Base-by-base conservation (phyloP, 2,329 filamentous ascomycete species). In the Pseudogymnoascus sp. region DNA sequence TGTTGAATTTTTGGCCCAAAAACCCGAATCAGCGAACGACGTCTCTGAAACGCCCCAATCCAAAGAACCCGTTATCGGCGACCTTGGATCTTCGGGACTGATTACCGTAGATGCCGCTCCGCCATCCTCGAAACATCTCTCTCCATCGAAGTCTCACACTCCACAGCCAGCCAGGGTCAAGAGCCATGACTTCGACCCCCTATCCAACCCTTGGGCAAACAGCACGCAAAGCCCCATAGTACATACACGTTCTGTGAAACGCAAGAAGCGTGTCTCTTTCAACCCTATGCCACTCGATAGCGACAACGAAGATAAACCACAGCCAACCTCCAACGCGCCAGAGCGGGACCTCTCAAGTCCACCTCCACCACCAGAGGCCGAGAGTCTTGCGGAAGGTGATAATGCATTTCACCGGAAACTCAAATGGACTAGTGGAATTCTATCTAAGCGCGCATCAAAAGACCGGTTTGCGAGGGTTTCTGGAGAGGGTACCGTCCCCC, bases 211-310 rank as follows among this genome's bases (percentile, higher is more conserved):
- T 28, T 53, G 47, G 47, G 47, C 6, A 14, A 53, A 53, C 6
- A 53, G 6, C 28, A 33, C 47, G 20, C 47, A 53, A 15, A 53
- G 28, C 11, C 47, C 47, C 12, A 20, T 20, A 20, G 7, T 30
- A 35, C 65, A 60, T 35, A 12, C 53, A 33, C 25, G 59, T 38
- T 47, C 63, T 1, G 57, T 7, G 18, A 67, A 63, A 50, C 38
- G 59, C 12, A 65, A 63, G 14, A 71, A 71, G 62, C 60, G 66
- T 9, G 70, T 72, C 5, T 72, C 68, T 14, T 72, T 71, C 61
- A 64, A 63, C n/a, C 18, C 62, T 22, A 43, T 63, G n/a, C 39
- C 60, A 53, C n/a, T 18, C n/a, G 47, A 35, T 22, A 14, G 47
- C 5, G 47, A 53, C 28, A 53, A 20, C 9, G 28, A 33, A 20